Evolutionary conservation across 2,329 filamentous ascomycete genomes (phyloP).

Genomic region (Penicillium sp.): DNA sequence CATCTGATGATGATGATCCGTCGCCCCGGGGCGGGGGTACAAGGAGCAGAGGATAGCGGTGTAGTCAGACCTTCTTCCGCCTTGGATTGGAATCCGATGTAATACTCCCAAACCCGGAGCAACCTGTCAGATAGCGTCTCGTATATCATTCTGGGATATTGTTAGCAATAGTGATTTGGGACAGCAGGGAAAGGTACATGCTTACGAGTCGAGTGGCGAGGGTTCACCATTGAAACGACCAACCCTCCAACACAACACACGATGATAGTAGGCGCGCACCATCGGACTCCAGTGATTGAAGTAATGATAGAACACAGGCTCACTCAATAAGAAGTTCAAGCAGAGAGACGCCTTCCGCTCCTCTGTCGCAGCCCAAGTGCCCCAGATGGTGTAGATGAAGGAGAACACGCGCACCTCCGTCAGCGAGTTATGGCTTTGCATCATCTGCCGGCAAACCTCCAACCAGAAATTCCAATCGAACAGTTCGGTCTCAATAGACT

Average conservation of each 20-base stretch:
- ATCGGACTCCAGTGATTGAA: conserved; percentile 97
- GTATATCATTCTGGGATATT: conserved; percentile 66
- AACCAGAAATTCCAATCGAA: conserved; percentile 79
- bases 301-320: conserved; percentile 73
- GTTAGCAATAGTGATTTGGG: conserved; percentile 7
- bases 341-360: conserved; percentile 71
- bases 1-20: conserved; percentile 86
- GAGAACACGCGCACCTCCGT: conserved; percentile 84
- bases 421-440: conserved; percentile 82
- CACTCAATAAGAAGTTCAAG: conserved; percentile 72
- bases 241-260: conserved; percentile 84
- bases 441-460: conserved; percentile 74
- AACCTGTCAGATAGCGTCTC: conserved; percentile 67
- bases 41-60: conserved; percentile 75
- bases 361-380: conserved; percentile 66
- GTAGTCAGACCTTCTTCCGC: conserved; percentile 60
- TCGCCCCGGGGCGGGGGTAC: conserved; percentile 79
- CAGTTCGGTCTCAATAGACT: conserved; percentile 48
- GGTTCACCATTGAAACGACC: conserved; percentile 72
- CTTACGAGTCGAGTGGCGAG: conserved; percentile 68
- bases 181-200: conserved; percentile 19
- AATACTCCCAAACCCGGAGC: conserved; percentile 75
- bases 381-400: conserved; percentile 80
- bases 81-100: conserved; percentile 70
- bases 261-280: conserved; percentile 91